Conservation (phyloP, 441 rosid genomes). For the Metrosideros polymorpha region DNA sequence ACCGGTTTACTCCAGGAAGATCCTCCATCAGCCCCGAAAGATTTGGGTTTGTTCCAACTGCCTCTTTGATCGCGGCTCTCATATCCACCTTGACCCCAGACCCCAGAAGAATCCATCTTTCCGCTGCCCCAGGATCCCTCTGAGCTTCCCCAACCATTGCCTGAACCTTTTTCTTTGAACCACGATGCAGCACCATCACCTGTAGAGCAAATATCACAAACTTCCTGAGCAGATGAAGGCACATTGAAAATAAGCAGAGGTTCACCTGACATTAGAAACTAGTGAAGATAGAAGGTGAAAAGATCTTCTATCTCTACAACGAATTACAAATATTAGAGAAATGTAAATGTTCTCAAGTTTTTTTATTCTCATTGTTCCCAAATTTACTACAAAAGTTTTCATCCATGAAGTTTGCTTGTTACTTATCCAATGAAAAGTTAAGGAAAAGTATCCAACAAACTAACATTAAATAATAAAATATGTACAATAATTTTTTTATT, state of each 20-base stretch:
- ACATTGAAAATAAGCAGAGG: neutral
- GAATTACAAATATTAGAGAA: neutral
- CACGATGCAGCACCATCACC: neutral
- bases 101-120: neutral
- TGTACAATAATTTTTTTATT: neutral
- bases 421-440: neutral
- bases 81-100: neutral
- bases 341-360: neutral
- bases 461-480: neutral
- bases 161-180: neutral
- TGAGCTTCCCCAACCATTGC: neutral
- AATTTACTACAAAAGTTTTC: neutral
- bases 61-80: neutral
- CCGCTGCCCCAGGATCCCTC: slow-evolving; percentile 1
- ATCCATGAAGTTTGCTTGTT: neutral
- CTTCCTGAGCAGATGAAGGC: neutral
- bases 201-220: neutral
- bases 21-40: neutral
- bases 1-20: slow-evolving; percentile 2
- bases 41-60: neutral
- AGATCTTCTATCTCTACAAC: neutral
- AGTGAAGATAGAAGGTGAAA: neutral
- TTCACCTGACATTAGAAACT: neutral
- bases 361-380: neutral
- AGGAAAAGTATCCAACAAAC: neutral